A percentile compares a stretch with the other conserved stretches of the same genome.
phyloP scores from a whole-genome alignment of 2,329 filamentous ascomycete species.

The Fusarium sp. region DNA sequence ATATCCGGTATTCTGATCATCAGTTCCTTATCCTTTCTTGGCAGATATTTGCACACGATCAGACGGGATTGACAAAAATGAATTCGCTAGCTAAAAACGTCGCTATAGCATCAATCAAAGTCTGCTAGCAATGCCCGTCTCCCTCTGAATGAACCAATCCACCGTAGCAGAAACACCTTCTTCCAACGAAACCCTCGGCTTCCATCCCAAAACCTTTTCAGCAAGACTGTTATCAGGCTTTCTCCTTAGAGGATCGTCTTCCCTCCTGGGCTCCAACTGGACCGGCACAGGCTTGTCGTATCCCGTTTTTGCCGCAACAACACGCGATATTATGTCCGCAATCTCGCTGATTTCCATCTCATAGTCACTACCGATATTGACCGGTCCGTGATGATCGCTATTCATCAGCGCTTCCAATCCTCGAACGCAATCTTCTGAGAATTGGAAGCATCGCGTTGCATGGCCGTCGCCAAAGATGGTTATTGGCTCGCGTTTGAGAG shows the following conservation, averaged over 20 bases:
- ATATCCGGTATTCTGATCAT: background rate
- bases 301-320: slow-evolving; percentile 27
- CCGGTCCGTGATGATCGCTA: slow-evolving; percentile 26
- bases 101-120: background rate
- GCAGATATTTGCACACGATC: background rate
- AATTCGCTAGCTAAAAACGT: background rate
- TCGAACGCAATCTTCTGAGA: slow-evolving; percentile 20
- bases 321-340: slow-evolving; percentile 24
- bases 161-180: slow-evolving; percentile 30
- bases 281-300: slow-evolving; percentile 14
- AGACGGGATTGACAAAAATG: background rate
- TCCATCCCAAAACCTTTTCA: slow-evolving; percentile 21
- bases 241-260: slow-evolving; percentile 33
- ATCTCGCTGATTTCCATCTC: slow-evolving; percentile 34
- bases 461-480: slow-evolving; percentile 36
- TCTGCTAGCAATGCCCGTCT: slow-evolving; percentile 19
- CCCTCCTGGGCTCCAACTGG: slow-evolving; percentile 19
- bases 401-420: slow-evolving; percentile 34
- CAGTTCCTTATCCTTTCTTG: background rate
- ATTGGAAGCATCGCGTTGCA: slow-evolving; percentile 34
- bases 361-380: slow-evolving; percentile 36
- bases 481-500: slow-evolving; percentile 27
- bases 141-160: slow-evolving; percentile 36
- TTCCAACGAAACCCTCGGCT: slow-evolving; percentile 18
- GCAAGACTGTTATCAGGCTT: slow-evolving; percentile 35